Conservation (phyloP, 1,139 yeast genomes). For the Geotrichum siamense region DNA sequence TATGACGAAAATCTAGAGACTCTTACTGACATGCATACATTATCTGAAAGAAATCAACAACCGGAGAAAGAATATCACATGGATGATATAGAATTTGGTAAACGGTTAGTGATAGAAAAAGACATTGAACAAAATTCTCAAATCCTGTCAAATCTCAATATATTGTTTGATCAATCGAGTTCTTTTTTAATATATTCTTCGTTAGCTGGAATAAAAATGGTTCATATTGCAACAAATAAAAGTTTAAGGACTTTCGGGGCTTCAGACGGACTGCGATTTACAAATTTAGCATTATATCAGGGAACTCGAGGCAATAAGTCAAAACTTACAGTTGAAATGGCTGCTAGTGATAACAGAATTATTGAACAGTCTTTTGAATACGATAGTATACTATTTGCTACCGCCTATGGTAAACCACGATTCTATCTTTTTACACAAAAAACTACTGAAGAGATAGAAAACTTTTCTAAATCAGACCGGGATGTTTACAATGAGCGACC, state of each 20-base stretch:
- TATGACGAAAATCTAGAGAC: slow-evolving; percentile 34
- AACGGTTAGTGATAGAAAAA: slow-evolving; percentile 30
- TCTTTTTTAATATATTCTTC: slow-evolving; percentile 35
- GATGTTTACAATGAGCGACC: slow-evolving; percentile 14
- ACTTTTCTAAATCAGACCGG: slow-evolving; percentile 15
- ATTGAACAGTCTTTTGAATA: slow-evolving; percentile 33
- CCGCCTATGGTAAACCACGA: slow-evolving; percentile 31
- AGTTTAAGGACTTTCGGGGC: slow-evolving; percentile 33
- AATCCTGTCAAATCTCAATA: slow-evolving; percentile 19
- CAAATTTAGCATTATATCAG: slow-evolving; percentile 31
- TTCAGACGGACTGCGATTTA: slow-evolving; percentile 33
- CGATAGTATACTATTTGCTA: slow-evolving; percentile 37
- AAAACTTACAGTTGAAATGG: slow-evolving; percentile 34
- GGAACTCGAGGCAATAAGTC: slow-evolving; percentile 25
- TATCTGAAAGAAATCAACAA: slow-evolving; percentile 15
- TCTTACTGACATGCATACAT: slow-evolving; percentile 28
- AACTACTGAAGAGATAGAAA: slow-evolving; percentile 20
- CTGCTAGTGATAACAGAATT: slow-evolving; percentile 38
- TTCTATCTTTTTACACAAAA: slow-evolving; percentile 35
- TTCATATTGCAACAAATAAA: slow-evolving; percentile 33
- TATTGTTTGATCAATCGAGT: slow-evolving; percentile 37
- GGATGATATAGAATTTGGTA: slow-evolving; percentile 30
- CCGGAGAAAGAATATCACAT: slow-evolving; percentile 12
- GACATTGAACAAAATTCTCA: slow-evolving; percentile 23
- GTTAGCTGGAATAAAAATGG: slow-evolving; percentile 35